Evolutionary conservation across 495 filamentous ascomycete species (phyloP).

Genomic region (Talaromyces trachyspermus): DNA sequence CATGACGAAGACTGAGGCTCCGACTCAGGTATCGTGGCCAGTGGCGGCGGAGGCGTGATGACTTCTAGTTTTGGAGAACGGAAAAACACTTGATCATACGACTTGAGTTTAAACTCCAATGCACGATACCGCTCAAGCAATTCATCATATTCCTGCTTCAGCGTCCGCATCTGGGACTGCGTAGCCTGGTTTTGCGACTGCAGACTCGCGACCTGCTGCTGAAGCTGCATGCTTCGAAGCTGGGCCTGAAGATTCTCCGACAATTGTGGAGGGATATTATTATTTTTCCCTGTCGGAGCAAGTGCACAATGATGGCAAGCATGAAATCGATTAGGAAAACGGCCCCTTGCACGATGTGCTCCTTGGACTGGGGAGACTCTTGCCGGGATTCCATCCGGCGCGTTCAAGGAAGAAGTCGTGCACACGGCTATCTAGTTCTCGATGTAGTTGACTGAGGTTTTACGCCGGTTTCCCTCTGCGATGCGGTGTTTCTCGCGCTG

Average conservation of each 20-base stretch:
- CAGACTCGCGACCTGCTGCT: conserved; percentile 29
- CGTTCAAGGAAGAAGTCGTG: conserved; percentile 39
- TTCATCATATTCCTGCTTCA: conserved; percentile 33
- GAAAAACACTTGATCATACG: conserved; percentile 34
- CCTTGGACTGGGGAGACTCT: conserved; percentile 41
- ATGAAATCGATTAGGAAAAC: conserved; percentile 39
- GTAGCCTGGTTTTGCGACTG: conserved; percentile 34
- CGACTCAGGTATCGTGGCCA: conserved; percentile 24
- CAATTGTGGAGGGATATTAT: conserved; percentile 30
- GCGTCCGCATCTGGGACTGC: conserved; percentile 30
- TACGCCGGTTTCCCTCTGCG: conserved; percentile 39
- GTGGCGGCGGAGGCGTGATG: conserved; percentile 20
- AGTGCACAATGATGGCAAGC: conserved; percentile 31
- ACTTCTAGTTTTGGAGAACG: conserved; percentile 30
- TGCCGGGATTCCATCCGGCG: conserved; percentile 39
- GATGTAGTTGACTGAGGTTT: conserved; percentile 37
- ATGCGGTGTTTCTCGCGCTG: conserved; percentile 42
- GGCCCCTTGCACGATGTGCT: conserved; percentile 40
- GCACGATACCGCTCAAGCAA: conserved; percentile 33
- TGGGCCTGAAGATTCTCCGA: conserved; percentile 37
- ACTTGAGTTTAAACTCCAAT: conserved; percentile 35
- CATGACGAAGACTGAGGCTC: neutral
- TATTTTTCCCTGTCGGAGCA: conserved; percentile 36
- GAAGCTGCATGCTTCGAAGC: conserved; percentile 37
- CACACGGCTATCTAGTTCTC: conserved; percentile 34